Evolutionary conservation across 306 rosid species (phyloP), one percentile per base, ranked within the genome.

Genomic region (Vigna hirtella): DNA sequence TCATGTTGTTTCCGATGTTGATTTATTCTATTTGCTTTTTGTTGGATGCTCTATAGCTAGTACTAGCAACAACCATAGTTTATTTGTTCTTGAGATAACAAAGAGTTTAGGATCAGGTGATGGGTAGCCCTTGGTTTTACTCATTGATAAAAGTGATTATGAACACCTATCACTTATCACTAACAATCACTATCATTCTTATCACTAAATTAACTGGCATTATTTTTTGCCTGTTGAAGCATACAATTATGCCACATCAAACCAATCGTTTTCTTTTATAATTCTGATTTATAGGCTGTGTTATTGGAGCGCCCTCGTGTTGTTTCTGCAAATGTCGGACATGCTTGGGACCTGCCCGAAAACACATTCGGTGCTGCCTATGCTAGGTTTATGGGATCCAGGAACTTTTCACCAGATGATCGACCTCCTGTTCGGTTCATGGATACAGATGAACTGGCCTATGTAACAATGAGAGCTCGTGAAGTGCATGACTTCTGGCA

Each of bases 401-500:
- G 99, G 82, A 96, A 91, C 86, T 96, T 96, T 62, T 93, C 98
- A 4, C 98, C 98, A 0, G 96, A 96, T 78, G 99, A 96, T 76
- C 80, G 99, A 40, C 98, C 97, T 53, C 97, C 93, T 0, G 99
- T 93, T 78, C 87, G 96, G 66, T 96, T 96, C 87, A 82, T 96
- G 93, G 99, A 91, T 82, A 86, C 93, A 0, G 92, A 90, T 47
- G 97, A 90, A 81, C 86, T 93, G 30, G 92, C 93, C 13, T 93
- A 90, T 77, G 96, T 91, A 13, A 90, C 93, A 73, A 91, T 86
- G 91, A 87, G 97, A 77, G 97, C 97, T 82, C 96, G 97, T 5
- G 97, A 93, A 87, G 96, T 93, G 77, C 98, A 93, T 58, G 97
- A 93, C 86, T 91, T 93, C 81, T 93, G 98, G 97, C 98, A 93